A percentile compares a stretch with the other conserved stretches of the same genome.
These are phyloP conservation scores for Luffa aegyptiaca DNA, from an alignment of 306 rosid species.

Conservation along the genomic window DNA sequence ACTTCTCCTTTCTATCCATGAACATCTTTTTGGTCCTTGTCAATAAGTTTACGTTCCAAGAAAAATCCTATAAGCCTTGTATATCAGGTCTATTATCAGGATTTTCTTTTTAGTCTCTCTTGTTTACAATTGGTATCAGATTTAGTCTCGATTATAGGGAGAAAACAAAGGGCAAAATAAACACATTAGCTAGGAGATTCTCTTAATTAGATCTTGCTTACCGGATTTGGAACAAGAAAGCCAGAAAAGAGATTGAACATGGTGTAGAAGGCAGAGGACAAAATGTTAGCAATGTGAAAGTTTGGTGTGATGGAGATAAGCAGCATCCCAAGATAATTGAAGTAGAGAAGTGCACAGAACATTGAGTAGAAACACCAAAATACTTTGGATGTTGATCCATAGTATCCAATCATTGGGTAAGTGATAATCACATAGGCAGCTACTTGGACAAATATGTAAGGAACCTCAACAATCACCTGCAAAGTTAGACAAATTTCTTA, in stretches of 20 bases:
- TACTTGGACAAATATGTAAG: slow-evolving; percentile 25
- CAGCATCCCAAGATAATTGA: slow-evolving; percentile 36
- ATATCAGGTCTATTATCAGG: not conserved
- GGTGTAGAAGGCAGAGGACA: slow-evolving; percentile 21
- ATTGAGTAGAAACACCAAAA: slow-evolving; percentile 31
- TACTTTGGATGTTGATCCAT: slow-evolving; percentile 21
- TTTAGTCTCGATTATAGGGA: not conserved
- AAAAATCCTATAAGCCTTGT: not conserved
- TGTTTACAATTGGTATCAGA: not conserved
- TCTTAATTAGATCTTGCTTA: slow-evolving; percentile 6
- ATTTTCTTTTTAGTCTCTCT: not conserved
- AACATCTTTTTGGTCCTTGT: not conserved
- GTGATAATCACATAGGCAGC: slow-evolving; percentile 5
- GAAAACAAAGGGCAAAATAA: not conserved
- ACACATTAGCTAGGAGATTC: not conserved
- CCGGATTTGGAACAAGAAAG: slow-evolving; percentile 32
- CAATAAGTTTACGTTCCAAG: not conserved
- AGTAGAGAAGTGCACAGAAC: slow-evolving; percentile 25
- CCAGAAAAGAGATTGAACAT: slow-evolving; percentile 33
- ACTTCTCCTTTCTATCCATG: not conserved
- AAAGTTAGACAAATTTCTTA: not conserved
- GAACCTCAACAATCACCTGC: slow-evolving; percentile 40
- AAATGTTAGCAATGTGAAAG: slow-evolving; percentile 20
- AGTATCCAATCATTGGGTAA: slow-evolving; percentile 38
- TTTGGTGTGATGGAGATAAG: slow-evolving; percentile 34